Evolutionary conservation across 768 basidiomycete species (phyloP).

Genomic region (Tylopilus subfusipes): DNA sequence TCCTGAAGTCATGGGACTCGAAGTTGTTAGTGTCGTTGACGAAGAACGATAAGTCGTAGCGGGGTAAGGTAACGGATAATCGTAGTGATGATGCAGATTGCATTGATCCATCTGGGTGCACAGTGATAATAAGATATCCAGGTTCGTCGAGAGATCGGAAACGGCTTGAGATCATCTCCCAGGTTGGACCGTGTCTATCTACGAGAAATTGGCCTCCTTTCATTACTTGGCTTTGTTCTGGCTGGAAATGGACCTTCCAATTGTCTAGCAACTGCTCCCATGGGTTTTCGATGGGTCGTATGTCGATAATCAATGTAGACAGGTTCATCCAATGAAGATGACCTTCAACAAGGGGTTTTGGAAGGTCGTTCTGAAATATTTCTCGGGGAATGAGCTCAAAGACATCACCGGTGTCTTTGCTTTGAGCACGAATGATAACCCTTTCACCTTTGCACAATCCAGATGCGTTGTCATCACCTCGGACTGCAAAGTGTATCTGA

Average conservation of each 20-base stretch:
- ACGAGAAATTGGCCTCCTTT: neutral
- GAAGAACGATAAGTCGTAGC: neutral
- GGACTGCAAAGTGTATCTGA: conserved; percentile 22
- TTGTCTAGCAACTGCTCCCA: neutral
- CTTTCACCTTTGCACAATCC: conserved; percentile 7
- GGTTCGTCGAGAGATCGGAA: neutral
- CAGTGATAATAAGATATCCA: neutral
- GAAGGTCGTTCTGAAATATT: neutral
- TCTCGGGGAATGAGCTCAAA: conserved; percentile 7
- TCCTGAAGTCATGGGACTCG: neutral
- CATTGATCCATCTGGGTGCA: no score
- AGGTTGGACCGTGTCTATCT: neutral
- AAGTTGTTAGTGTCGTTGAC: neutral
- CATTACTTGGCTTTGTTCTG: neutral
- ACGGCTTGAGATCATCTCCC: neutral
- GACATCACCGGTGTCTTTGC: neutral
- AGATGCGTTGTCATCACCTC: neutral
- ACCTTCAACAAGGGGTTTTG: neutral
- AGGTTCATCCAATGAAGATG: neutral
- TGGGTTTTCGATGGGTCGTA: neutral
- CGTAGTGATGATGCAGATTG: neutral
- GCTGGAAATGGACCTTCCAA: neutral
- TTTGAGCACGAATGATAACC: neutral
- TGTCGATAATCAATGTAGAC: neutral
- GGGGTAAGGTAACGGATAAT: neutral